These are phyloP conservation scores for Ulota crispa DNA, from an alignment of 225 moss, liverwort and hornwort species.

Conservation along the genomic window DNA sequence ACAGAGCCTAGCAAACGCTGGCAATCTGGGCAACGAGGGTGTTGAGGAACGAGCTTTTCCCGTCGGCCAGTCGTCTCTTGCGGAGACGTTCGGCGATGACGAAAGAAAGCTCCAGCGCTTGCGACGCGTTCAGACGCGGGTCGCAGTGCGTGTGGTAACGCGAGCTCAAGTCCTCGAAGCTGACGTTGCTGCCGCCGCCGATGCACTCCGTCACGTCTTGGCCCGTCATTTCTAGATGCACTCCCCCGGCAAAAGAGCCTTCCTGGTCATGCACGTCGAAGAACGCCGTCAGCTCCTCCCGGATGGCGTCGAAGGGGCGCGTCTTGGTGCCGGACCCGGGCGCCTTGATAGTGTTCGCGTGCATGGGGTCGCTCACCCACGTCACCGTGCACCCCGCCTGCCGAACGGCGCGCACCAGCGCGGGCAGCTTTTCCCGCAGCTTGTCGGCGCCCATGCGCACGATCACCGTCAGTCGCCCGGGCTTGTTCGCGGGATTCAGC, in stretches of 20 bases:
- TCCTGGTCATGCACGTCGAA: slow-evolving; percentile 84
- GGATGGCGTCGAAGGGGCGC: slow-evolving; percentile 80
- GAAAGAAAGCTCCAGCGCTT: slow-evolving; percentile 80
- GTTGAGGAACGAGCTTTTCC: slow-evolving; percentile 1
- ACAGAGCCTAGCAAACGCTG: slow-evolving; percentile 17
- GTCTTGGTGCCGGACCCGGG: slow-evolving; percentile 77
- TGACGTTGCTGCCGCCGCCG: slow-evolving; percentile 67
- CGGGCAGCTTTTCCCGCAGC: slow-evolving; percentile 40
- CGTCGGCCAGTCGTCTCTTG: slow-evolving; percentile 41
- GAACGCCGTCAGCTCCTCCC: slow-evolving; percentile 74
- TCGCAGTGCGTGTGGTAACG: slow-evolving; percentile 90
- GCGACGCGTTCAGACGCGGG: slow-evolving; percentile 78
- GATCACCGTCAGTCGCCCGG: slow-evolving; percentile 47
- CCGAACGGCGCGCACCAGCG: slow-evolving; percentile 59
- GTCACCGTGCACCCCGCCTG: slow-evolving; percentile 69
- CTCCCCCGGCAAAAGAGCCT: slow-evolving; percentile 75
- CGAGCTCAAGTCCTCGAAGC: slow-evolving; percentile 75
- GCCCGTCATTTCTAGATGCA: slow-evolving; percentile 87
- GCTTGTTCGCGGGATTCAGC: slow-evolving; percentile 47
- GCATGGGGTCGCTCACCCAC: slow-evolving; percentile 92
- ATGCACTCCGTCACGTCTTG: slow-evolving; percentile 87
- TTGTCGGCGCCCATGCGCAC: slow-evolving; percentile 55
- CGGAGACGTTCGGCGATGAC: slow-evolving; percentile 81
- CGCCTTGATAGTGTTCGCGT: slow-evolving; percentile 85
- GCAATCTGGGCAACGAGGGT: slow-evolving; percentile 24